phyloP scores from a whole-genome alignment of 2,329 filamentous ascomycete genomes.

The Fusarium sp. region DNA sequence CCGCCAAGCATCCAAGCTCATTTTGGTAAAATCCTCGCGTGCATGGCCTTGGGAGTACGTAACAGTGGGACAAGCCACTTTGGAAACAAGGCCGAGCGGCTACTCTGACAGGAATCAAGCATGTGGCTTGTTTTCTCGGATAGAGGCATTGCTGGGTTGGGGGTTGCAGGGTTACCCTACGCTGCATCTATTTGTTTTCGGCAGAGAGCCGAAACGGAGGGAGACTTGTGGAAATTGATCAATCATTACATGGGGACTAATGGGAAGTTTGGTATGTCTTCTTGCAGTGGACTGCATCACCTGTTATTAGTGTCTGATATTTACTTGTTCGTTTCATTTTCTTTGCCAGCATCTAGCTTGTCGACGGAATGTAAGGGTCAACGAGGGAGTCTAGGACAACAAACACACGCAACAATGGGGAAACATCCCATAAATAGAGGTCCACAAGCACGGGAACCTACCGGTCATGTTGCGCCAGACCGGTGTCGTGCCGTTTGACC shows the following conservation, averaged over 20 bases:
- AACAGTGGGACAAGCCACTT: background rate
- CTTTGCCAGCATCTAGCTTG: background rate
- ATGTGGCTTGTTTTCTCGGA: background rate
- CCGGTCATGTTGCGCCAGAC: background rate
- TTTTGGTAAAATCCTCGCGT: background rate
- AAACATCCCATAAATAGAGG: background rate
- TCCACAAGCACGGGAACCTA: background rate
- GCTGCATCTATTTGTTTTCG: background rate
- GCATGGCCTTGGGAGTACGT: background rate
- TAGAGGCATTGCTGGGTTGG: background rate
- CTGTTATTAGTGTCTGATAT: background rate
- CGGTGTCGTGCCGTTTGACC: background rate
- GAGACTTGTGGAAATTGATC: background rate
- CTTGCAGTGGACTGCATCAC: background rate
- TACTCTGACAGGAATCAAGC: background rate
- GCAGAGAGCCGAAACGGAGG: background rate
- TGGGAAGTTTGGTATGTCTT: background rate
- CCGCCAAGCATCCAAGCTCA: slow-evolving; percentile 22
- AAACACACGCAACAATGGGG: background rate
- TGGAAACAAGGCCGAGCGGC: slow-evolving; percentile 2
- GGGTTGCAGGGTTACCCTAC: slow-evolving; percentile 5
- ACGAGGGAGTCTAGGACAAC: background rate
- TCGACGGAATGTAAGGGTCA: background rate
- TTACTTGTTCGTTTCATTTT: background rate
- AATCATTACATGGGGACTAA: background rate